These are phyloP conservation scores for Vickermania spadyakhi DNA, from an alignment of 208 protist genomes.

Conservation along the genomic window DNA sequence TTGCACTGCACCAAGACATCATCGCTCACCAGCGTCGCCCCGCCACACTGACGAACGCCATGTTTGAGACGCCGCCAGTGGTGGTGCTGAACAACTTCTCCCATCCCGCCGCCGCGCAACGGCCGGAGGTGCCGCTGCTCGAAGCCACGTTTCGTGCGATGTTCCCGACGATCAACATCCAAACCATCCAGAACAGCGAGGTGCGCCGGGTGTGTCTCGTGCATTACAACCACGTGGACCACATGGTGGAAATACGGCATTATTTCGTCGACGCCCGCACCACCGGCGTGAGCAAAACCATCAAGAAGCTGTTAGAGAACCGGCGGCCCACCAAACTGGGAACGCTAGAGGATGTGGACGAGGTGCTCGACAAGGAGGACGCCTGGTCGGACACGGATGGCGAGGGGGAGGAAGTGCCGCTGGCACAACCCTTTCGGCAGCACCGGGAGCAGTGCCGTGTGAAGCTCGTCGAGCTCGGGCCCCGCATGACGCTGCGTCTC, in stretches of 20 bases:
- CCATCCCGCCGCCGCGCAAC: conserved; percentile 42
- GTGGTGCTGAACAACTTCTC: conserved; percentile 91
- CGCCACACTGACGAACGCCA: conserved; percentile 30
- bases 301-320: conserved; percentile 85
- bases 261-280: conserved; percentile 80
- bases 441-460: conserved; percentile 85
- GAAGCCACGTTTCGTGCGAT: conserved; percentile 80
- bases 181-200: conserved; percentile 64
- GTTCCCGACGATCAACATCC: conserved; percentile 76
- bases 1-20: conserved; percentile 80
- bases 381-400: conserved; percentile 87
- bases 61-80: conserved; percentile 82
- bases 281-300: conserved; percentile 64
- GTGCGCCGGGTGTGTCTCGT: conserved; percentile 83
- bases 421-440: conserved; percentile 79
- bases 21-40: conserved; percentile 61
- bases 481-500: conserved; percentile 84
- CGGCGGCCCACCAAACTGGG: conserved; percentile 76
- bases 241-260: conserved; percentile 84
- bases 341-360: conserved; percentile 63
- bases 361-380: conserved; percentile 76
- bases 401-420: conserved; percentile 85
- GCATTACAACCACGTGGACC: conserved; percentile 82
- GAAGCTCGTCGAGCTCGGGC: conserved; percentile 88
- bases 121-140: conserved; percentile 69